Evolutionary conservation across 495 filamentous ascomycete genomes (phyloP), one percentile per base, ranked within the genome.

Genomic region (Opeltia flavorubescens): DNA sequence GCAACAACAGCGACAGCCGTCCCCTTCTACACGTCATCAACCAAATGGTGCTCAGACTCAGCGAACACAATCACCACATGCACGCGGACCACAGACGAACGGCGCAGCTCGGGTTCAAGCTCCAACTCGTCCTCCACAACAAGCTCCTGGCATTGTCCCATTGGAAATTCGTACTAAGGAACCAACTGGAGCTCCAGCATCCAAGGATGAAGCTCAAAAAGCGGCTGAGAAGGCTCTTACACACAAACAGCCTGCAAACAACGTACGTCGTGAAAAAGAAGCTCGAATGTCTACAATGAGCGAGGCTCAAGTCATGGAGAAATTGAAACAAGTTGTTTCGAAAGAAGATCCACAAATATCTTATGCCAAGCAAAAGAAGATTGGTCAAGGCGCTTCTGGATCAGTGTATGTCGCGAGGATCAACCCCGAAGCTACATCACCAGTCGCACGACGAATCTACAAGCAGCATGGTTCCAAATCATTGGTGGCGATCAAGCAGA

Each of bases 311-410:
- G 91, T 98, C 27, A 98, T 98, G 91, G 80, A 84, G 48, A 89
- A 87, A 59, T 65, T 98, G 40, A 78, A 87, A 55, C 81, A 91
- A 48, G 89, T 93, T 3, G 91, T 98, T 1, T 94, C 87, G 39
- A 87, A 86, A 54, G 85, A 88, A 34, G 87, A 93, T 57, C 91
- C 91, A 15, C 83, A 89, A 49, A 69, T 87, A 44, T 87, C 86
- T 3, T 98, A 98, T 63, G 85, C 84, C 55, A 98, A 98, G 68
- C 89, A 96, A 60, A 95, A 95, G 71, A 98, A 98, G 72, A 95
- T 98, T 60, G 91, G 91, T 7, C 93, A 96, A 61, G 91, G 91
- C 61, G 91, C 91, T 50, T 95, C 91, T 24, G 91, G 91, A 43
- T 95, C 89, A 24, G 91, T 98, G 29, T 98, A 98, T 61, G 93